phyloP scores from a whole-genome alignment of 2,329 filamentous ascomycete genomes.

The Fusarium sp. region DNA sequence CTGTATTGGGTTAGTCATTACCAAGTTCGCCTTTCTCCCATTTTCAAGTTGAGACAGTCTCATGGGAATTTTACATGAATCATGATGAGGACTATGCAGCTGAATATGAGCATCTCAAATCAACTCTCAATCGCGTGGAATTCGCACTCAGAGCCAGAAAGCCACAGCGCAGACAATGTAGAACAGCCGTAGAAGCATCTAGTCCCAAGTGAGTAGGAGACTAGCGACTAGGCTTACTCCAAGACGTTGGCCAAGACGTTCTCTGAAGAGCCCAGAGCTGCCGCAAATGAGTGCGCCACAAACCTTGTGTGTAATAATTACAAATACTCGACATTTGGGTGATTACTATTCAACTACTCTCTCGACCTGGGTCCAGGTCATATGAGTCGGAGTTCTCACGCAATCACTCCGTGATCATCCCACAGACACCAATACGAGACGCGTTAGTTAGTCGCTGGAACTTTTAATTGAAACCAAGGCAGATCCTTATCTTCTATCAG shows the following conservation, averaged over 20 bases:
- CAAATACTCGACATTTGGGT: conserved; percentile 3
- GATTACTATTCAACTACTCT: conserved; percentile 6
- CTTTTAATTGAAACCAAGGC: conserved; percentile 42
- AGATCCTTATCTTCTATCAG: conserved; percentile 11
- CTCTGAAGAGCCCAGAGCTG: not conserved
- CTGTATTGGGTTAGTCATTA: no score
- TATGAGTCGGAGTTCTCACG: not conserved
- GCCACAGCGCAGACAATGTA: no score
- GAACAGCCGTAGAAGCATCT: not conserved
- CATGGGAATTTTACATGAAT: not conserved
- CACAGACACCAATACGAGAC: conserved; percentile 48
- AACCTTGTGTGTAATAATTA: conserved; percentile 2
- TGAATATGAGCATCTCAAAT: not conserved
- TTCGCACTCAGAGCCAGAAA: not conserved
- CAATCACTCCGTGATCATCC: not conserved
- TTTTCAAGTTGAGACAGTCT: not conserved
- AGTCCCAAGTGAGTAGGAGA: not conserved
- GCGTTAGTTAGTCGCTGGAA: conserved; percentile 45
- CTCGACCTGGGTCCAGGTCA: not conserved
- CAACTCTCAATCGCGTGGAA: not conserved
- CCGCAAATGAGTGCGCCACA: not conserved
- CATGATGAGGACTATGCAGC: no score
- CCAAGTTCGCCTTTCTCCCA: not conserved
- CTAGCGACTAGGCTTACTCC: not conserved
- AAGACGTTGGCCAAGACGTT: not conserved